phyloP scores from a whole-genome alignment of 179 eudicot species.

The Nepenthes alata region DNA sequence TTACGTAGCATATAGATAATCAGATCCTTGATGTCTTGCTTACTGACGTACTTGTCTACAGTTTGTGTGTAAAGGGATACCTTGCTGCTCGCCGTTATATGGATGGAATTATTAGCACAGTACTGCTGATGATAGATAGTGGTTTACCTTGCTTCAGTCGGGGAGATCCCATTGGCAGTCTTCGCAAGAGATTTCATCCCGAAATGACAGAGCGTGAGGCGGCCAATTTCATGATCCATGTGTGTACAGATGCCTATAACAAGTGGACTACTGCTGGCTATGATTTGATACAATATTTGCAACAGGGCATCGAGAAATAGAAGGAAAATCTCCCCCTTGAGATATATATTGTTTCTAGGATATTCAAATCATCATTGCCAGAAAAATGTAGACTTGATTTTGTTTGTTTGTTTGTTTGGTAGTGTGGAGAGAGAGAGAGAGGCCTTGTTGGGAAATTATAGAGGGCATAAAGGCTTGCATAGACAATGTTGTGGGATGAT shows the following conservation, averaged over 20 bases:
- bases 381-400: too few species aligned
- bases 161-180: constrained; percentile 85
- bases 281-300: constrained; percentile 93
- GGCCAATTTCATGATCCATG: constrained; percentile 87
- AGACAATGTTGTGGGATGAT: too few species aligned
- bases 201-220: constrained; percentile 98
- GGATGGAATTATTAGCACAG: constrained; percentile 95
- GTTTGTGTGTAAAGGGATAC: constrained; percentile 96
- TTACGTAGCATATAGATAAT: background rate
- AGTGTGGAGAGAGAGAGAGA: too few species aligned
- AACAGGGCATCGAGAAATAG: constrained; percentile 95
- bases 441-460: too few species aligned
- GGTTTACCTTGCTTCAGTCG: constrained; percentile 98
- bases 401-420: too few species aligned
- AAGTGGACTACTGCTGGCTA: constrained; percentile 99
- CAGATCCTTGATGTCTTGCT: constrained; percentile 3
- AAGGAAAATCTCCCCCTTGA: background rate
- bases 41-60: constrained; percentile 12
- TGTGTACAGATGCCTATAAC: constrained; percentile 91
- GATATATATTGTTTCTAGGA: too few species aligned
- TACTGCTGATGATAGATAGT: constrained; percentile 79
- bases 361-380: too few species aligned
- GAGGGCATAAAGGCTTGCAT: too few species aligned
- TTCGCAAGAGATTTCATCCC: constrained; percentile 90
- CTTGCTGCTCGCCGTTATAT: constrained; percentile 92